Base-by-base conservation (phyloP, 768 basidiomycete genomes). In the Termitomyces sp. region DNA sequence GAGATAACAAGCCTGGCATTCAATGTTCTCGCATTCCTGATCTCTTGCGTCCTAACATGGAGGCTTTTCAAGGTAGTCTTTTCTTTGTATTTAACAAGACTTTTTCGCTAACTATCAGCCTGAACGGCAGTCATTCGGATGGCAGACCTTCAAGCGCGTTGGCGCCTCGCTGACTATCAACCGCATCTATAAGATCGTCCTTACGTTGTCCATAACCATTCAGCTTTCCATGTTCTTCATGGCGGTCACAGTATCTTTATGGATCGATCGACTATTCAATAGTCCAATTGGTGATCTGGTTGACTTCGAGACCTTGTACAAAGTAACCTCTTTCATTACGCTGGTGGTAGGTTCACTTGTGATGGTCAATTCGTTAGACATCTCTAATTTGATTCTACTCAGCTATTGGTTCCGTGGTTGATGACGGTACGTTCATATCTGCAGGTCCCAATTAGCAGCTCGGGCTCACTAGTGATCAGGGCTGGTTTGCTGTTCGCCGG, bases 121-220 rank as follows among this genome's bases (percentile, higher is more conserved):
- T 46, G 19, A 14, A 29, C 32, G 23, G 4, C 53, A 89, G 87
- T 65, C 78, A 16, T 92, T 89, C 67, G 88, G 90, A 43, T 93
- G 90, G 90, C 88, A 90, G 70, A 93, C 90, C 0, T 93, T 92
- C 80, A 90, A 90, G 69, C 87, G 89, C 56, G 83, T 92, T 51
- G 90, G 90, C 37, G 89, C 90, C 11, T 89, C 85, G 6, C 71
- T 82, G 62, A 77, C 76, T 11, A 90, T 92, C 71, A 89, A 87
- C 69, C 81, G 84, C 35, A 69, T 89, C 58, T 92, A 92, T 77
- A 88, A 84, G 68, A 72, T 85, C 46, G 85, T 90, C 55, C 77
- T 91, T 40, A 73, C 78, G 16, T 72, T 91, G 55, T 89, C 87
- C 6, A 88, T 89, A 62, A 76, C 81, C 40, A 83, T 91, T 48